Base-by-base conservation (phyloP, 1,139 yeast species). In the Geotrichum aggregatum region DNA sequence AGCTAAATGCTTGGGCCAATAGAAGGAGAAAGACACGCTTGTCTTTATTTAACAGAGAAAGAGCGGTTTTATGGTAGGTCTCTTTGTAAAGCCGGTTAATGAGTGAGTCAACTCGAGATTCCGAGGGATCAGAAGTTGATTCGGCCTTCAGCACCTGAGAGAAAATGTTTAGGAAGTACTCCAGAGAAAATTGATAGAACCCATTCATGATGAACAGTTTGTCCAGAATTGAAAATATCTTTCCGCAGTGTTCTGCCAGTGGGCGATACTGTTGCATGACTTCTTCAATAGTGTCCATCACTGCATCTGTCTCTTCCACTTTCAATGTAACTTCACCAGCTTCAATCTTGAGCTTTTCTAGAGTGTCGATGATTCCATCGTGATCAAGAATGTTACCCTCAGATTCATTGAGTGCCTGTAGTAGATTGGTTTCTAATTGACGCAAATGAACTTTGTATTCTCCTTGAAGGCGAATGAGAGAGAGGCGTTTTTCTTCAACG, bases 351-450 rank as follows among this genome's bases (percentile, higher is more conserved):
- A 91, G 70, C 1, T 63, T 66, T 61, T 86, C 94, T 50, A 91
- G 71, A 0, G 84, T 79, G 6, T 74, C 71, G 22, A 87, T 67
- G 3, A 89, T 71, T 0, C 68, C 72, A 52, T 82, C 83, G 64
- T 84, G 82, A 13, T 88, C 95, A 44, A 91, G 71, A 36, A 91
- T 76, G 54, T 77, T 79, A 0, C 87, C 87, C 21, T 75, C 71
- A 0, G 85, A 71, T 5, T 76, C 76, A 58, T 80, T 79, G 54
- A 91, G 70, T 0, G 83, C 76, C 8, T 74, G 71, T 54, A 89
- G 71, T 3, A 91, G 71, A 13, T 77, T 75, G n/a, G 75, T 71
- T 60, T 89, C 96, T 24, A 87, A 73, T 1, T 65, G 64, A 36
- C 77, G 74, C 49, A 91, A 67, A 28, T 75, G 77, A 1, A 75